Conservation (phyloP, 108 stramenopile species). For the Cyclostephanos tholiformis region DNA sequence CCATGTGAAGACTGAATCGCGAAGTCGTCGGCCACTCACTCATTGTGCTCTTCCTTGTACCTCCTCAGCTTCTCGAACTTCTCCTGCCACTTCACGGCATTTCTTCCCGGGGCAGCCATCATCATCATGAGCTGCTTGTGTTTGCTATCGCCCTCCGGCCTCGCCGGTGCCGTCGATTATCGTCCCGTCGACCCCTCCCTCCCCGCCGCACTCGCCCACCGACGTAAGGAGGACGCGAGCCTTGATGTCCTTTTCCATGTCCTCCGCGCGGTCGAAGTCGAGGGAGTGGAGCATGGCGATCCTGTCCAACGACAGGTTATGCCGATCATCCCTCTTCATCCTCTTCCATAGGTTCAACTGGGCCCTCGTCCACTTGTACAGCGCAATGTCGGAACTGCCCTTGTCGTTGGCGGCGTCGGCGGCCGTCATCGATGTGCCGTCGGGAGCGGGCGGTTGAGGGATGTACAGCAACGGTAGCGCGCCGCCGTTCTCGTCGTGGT, state of each 20-base stretch:
- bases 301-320: constrained; percentile 16
- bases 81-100: constrained; percentile 15
- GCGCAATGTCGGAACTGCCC: neutral
- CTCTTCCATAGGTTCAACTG: constrained; percentile 7
- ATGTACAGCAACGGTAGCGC: neutral
- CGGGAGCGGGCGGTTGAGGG: neutral
- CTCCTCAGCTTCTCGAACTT: constrained; percentile 7
- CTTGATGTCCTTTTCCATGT: neutral
- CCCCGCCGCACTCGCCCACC: neutral
- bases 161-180: too few relatives aligned
- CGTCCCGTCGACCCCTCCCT: neutral
- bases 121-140: constrained; percentile 4
- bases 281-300: constrained; percentile 7
- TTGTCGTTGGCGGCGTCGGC: neutral
- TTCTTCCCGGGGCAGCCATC: neutral
- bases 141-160: neutral
- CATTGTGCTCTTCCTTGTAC: constrained; percentile 8
- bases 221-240: neutral
- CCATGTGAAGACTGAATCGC: too few relatives aligned
- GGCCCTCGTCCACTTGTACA: constrained; percentile 12
- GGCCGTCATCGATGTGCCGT: too few relatives aligned
- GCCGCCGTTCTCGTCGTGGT: neutral
- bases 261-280: constrained; percentile 1
- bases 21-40: too few relatives aligned
- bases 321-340: constrained; percentile 13